phyloP scores from a whole-genome alignment of 331 rosid genomes.

The Acacia pycnantha region DNA sequence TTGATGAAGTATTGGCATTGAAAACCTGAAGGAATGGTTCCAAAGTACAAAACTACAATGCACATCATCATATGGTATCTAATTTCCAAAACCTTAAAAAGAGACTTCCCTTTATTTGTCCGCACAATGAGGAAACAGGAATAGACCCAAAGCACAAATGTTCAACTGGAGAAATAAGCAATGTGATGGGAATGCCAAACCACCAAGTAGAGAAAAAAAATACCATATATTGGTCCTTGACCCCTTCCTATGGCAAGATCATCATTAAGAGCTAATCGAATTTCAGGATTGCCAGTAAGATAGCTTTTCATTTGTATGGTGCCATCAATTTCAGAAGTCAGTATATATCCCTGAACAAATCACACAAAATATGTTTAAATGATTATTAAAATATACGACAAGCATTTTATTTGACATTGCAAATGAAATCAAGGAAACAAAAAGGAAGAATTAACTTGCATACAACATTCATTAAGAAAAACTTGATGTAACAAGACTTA shows the following conservation, averaged over 20 bases:
- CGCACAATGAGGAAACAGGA: neutral
- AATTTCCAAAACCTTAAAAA: neutral
- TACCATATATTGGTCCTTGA: slow-evolving; percentile 60
- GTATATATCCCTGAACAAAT: slow-evolving; percentile 69
- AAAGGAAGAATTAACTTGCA: neutral
- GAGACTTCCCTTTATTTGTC: neutral
- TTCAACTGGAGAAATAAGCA: slow-evolving; percentile 16
- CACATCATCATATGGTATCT: neutral
- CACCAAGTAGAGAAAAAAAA: slow-evolving; percentile 4
- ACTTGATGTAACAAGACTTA: slow-evolving; percentile 5
- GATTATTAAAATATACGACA: slow-evolving; percentile 13
- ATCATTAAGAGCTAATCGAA: slow-evolving; percentile 86
- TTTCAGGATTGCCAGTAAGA: slow-evolving; percentile 89
- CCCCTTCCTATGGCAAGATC: slow-evolving; percentile 79
- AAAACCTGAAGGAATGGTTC: slow-evolving; percentile 19
- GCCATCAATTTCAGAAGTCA: slow-evolving; percentile 95
- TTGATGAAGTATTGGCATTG: slow-evolving; percentile 12
- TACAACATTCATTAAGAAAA: slow-evolving; percentile 11
- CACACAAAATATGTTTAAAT: slow-evolving; percentile 28
- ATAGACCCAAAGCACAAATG: slow-evolving; percentile 18
- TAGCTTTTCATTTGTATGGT: slow-evolving; percentile 97
- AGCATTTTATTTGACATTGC: slow-evolving; percentile 13
- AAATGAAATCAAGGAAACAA: neutral
- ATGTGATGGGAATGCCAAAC: slow-evolving; percentile 17
- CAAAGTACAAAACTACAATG: neutral